phyloP scores from a whole-genome alignment of 805 yeast species.

The Hanseniaspora pseudoguilliermondii region DNA sequence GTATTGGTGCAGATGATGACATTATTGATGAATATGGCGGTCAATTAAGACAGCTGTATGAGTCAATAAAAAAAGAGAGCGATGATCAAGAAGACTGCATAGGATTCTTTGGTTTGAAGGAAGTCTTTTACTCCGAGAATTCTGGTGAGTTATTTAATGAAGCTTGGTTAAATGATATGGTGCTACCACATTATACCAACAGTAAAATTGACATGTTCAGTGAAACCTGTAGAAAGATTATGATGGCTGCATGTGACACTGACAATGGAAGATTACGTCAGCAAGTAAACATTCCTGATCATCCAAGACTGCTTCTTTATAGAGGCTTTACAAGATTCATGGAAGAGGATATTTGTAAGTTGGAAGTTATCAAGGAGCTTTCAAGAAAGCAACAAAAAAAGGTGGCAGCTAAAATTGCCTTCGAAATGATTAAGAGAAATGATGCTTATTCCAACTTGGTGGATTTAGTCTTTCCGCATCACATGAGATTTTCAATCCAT shows the following conservation, averaged over 20 bases:
- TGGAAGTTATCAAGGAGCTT: conserved; percentile 28
- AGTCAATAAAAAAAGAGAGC: conserved; percentile 25
- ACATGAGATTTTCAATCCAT: conserved; percentile 47
- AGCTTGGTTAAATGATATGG: conserved; percentile 23
- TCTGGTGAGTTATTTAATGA: conserved; percentile 22
- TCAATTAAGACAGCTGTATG: conserved; percentile 34
- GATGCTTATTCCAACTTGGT: conserved; percentile 55
- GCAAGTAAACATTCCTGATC: conserved; percentile 45
- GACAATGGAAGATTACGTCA: conserved; percentile 52
- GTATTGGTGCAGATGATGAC: conserved; percentile 48
- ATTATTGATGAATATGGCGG: conserved; percentile 38
- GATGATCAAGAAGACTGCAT: conserved; percentile 23
- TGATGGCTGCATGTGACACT: conserved; percentile 36
- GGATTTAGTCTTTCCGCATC: conserved; percentile 47
- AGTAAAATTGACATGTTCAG: conserved; percentile 29
- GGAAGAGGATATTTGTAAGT: conserved; percentile 42
- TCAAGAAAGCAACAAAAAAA: conserved; percentile 41
- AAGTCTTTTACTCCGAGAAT: conserved; percentile 28
- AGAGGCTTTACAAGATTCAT: conserved; percentile 49
- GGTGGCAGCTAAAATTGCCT: conserved; percentile 40
- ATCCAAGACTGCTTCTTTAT: conserved; percentile 40
- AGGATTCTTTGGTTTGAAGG: conserved; percentile 34
- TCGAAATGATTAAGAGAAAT: conserved; percentile 52
- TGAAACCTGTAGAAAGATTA: conserved; percentile 30
- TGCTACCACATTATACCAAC: conserved; percentile 30